Evolutionary conservation across 441 rosid genomes (phyloP), one percentile per base, ranked within the genome.

Genomic region (Raphanus hybrid): DNA sequence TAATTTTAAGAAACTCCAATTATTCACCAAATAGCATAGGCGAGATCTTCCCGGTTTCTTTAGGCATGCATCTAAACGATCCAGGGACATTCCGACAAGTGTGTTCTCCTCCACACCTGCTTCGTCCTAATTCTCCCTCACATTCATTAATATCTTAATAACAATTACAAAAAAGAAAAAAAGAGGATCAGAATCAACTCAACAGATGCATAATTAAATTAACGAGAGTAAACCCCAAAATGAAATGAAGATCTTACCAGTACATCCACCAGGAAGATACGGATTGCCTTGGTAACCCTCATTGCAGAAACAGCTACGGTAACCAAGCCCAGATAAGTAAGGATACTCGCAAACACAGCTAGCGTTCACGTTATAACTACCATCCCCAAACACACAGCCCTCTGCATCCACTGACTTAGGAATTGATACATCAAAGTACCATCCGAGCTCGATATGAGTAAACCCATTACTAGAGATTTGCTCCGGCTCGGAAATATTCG

Each of bases 261-360:
- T 48, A 69, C 91, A 87, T 3, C 86, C 89, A 39, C 65, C 20
- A 18, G 70, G 27, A 48, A 82, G 78, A 20, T 87, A 87, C 0
- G 89, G 87, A 52, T 87, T 77, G 32, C 76, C 80, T 29, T 39
- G 41, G 55, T 55, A 77, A 18, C 76, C 76, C 0, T 1, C 0
- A 55, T 77, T 71, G 72, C 80, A 77, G 20, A 12, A 65, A 12
- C 80, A 77, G 14, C 57, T 65, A 57, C 67, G 58, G 54, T 64
- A 77, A 43, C 52, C 14, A 71, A 70, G 32, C 14, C 62, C 80
- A 77, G 68, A 64, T 11, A 71, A 71, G 41, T 77, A 50, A 29
- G 68, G 72, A 64, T 66, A 72, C 58, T 72, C 58, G n/a, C 81
- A 78, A 60, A 78, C 48, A 41, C 48, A 41, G 48, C n/a, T 41